phyloP scores from a whole-genome alignment of 2,329 filamentous ascomycete genomes.

The Ceratocystis harringtonii region DNA sequence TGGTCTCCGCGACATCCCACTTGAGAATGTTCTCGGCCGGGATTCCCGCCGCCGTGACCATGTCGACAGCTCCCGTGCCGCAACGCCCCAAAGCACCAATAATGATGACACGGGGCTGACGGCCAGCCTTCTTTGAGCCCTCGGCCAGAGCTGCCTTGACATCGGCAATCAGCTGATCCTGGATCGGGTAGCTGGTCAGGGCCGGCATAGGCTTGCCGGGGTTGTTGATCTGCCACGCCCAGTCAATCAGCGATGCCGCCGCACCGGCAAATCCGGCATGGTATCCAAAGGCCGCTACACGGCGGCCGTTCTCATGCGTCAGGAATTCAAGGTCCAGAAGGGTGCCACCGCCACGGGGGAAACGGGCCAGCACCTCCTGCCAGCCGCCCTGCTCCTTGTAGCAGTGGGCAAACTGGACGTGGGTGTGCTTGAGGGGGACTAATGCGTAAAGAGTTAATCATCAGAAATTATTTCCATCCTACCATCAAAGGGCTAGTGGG shows the following conservation, averaged over 20 bases:
- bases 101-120: slow-evolving; percentile 59
- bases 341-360: slow-evolving; percentile 58
- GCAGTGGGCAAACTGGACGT: slow-evolving; percentile 58
- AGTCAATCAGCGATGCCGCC: slow-evolving; percentile 61
- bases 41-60: slow-evolving; percentile 53
- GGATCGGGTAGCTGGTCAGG: slow-evolving; percentile 56
- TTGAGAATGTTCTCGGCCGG: slow-evolving; percentile 36
- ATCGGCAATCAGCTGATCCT: slow-evolving; percentile 49
- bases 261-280: slow-evolving; percentile 63
- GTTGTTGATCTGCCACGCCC: slow-evolving; percentile 68
- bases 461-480: not conserved
- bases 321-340: slow-evolving; percentile 83
- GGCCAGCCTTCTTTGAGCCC: slow-evolving; percentile 48
- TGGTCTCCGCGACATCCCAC: slow-evolving; percentile 66
- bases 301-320: slow-evolving; percentile 49
- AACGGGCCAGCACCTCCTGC: slow-evolving; percentile 65
- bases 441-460: not conserved
- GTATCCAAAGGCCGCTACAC: slow-evolving; percentile 59
- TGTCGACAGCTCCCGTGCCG: slow-evolving; percentile 71
- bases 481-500: not conserved
- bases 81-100: slow-evolving; percentile 78
- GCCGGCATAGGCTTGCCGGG: slow-evolving; percentile 51
- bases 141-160: slow-evolving; percentile 56
- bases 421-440: slow-evolving; percentile 56
- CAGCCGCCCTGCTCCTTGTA: slow-evolving; percentile 67